A percentile compares a stretch with the other conserved stretches of the same genome.
Conservation (phyloP, 345 rosid genomes). For the Populus deltoides region DNA sequence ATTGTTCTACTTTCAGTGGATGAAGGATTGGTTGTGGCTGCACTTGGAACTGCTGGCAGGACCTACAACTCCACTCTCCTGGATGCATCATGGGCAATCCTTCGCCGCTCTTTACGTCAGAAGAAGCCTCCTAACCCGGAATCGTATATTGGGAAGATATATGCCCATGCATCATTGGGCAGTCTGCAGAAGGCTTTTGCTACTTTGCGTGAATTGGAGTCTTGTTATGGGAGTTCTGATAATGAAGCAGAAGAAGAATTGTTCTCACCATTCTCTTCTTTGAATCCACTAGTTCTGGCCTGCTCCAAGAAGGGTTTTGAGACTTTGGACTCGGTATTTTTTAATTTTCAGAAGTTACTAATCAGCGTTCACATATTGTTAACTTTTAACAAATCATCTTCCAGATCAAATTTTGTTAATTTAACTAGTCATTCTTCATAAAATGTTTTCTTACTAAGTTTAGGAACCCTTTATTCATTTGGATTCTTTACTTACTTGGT, state of each 20-base stretch:
- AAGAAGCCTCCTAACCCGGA: slow-evolving; percentile 70
- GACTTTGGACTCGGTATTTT: slow-evolving; percentile 74
- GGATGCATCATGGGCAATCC: slow-evolving; percentile 81
- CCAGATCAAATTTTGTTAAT: too few relatives aligned
- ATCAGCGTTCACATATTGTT: background rate
- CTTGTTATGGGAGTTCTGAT: slow-evolving; percentile 43
- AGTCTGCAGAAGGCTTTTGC: slow-evolving; percentile 68
- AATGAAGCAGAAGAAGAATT: slow-evolving; percentile 52
- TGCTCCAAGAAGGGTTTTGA: slow-evolving; percentile 85
- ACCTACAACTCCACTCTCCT: slow-evolving; percentile 60
- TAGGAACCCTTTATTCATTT: too few relatives aligned
- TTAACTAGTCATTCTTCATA: too few relatives aligned
- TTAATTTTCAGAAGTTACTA: background rate
- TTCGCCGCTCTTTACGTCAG: slow-evolving; percentile 58
- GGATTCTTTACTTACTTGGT: too few relatives aligned
- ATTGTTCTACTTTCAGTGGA: slow-evolving; percentile 59
- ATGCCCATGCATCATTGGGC: slow-evolving; percentile 73
- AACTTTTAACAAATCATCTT: background rate
- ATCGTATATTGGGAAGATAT: slow-evolving; percentile 70
- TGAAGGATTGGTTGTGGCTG: slow-evolving; percentile 76
- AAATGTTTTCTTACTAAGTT: too few relatives aligned
- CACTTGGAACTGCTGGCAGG: slow-evolving; percentile 86
- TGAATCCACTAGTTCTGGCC: slow-evolving; percentile 73
- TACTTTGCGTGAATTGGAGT: slow-evolving; percentile 68
- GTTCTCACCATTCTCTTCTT: slow-evolving; percentile 83